phyloP scores from a whole-genome alignment of 2,329 filamentous ascomycete species.

The Phyllosticta citribraziliensis region DNA sequence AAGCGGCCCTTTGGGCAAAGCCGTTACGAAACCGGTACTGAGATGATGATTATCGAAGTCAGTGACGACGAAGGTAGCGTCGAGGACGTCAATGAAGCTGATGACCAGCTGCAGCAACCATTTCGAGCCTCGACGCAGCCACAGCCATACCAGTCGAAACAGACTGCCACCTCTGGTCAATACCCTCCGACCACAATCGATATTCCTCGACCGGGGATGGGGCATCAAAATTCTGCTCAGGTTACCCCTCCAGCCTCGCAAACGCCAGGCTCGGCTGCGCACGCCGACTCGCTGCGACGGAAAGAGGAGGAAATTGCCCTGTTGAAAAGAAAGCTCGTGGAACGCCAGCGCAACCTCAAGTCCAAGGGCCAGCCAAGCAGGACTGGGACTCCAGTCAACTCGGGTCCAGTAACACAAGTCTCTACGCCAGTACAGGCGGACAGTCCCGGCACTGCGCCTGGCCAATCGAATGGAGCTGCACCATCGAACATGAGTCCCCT shows the following conservation, averaged over 20 bases:
- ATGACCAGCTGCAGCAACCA: slow-evolving; percentile 12
- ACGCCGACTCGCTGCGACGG: slow-evolving; percentile 33
- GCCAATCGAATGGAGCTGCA: neutral
- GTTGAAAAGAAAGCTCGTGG: slow-evolving; percentile 41
- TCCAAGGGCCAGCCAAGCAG: slow-evolving; percentile 8
- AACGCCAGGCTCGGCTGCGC: slow-evolving; percentile 27
- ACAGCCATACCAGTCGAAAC: neutral
- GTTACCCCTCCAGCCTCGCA: slow-evolving; percentile 26
- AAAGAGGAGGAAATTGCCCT: slow-evolving; percentile 40
- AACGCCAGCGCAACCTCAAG: slow-evolving; percentile 16
- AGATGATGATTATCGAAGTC: slow-evolving; percentile 70
- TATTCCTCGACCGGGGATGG: neutral
- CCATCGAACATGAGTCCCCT: neutral
- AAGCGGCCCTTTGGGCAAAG: slow-evolving; percentile 57
- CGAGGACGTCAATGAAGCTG: slow-evolving; percentile 55
- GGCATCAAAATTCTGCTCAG: slow-evolving; percentile 18
- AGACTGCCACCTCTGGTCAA: slow-evolving; percentile 2
- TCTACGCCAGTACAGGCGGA: neutral
- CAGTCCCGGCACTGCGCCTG: neutral
- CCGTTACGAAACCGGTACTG: slow-evolving; percentile 38
- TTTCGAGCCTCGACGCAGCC: neutral
- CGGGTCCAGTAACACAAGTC: neutral
- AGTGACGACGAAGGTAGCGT: slow-evolving; percentile 64
- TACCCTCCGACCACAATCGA: slow-evolving; percentile 11
- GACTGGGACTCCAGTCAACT: slow-evolving; percentile 8